Percentiles rank a stretch among this genome's conserved stretches.
Conservation (phyloP, 768 basidiomycete species). For the Agrocybe praecox region DNA sequence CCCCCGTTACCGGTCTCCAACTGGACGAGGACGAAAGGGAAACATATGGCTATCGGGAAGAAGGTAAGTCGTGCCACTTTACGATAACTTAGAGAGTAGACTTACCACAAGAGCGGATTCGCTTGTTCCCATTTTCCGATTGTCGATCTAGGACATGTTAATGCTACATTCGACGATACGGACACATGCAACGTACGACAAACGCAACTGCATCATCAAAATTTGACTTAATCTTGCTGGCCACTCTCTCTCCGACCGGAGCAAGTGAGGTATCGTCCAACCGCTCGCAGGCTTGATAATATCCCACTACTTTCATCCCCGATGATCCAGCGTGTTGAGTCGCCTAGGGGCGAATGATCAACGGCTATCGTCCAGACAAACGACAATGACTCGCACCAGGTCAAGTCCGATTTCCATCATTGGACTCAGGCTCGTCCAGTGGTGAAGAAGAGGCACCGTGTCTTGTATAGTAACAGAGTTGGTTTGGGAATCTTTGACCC, state of each 20-base stretch:
- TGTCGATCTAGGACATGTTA: constrained; percentile 52
- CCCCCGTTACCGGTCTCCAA: constrained; percentile 51
- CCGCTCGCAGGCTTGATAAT: constrained; percentile 74
- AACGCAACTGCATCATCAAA: constrained; percentile 69
- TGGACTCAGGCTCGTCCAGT: constrained; percentile 83
- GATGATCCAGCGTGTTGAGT: constrained; percentile 57
- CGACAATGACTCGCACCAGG: constrained; percentile 46
- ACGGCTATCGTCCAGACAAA: constrained; percentile 1
- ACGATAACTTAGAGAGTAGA: constrained; percentile 4
- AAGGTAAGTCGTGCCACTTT: background rate
- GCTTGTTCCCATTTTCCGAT: constrained; percentile 52
- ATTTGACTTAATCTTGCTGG: constrained; percentile 50
- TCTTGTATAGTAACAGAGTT: constrained; percentile 56
- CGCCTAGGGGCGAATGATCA: constrained; percentile 41
- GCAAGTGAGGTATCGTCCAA: constrained; percentile 62
- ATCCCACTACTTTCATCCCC: constrained; percentile 62
- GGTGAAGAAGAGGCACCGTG: constrained; percentile 77
- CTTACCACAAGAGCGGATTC: constrained; percentile 62
- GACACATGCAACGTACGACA: constrained; percentile 49
- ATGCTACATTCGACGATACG: constrained; percentile 1
- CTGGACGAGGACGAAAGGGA: constrained; percentile 30
- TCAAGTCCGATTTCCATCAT: constrained; percentile 89
- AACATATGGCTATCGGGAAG: constrained; percentile 6
- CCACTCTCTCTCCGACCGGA: constrained; percentile 67
- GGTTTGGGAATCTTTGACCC: constrained; percentile 36